phyloP scores from a whole-genome alignment of 2,329 filamentous ascomycete genomes.

The Fusarium sulawesiense region DNA sequence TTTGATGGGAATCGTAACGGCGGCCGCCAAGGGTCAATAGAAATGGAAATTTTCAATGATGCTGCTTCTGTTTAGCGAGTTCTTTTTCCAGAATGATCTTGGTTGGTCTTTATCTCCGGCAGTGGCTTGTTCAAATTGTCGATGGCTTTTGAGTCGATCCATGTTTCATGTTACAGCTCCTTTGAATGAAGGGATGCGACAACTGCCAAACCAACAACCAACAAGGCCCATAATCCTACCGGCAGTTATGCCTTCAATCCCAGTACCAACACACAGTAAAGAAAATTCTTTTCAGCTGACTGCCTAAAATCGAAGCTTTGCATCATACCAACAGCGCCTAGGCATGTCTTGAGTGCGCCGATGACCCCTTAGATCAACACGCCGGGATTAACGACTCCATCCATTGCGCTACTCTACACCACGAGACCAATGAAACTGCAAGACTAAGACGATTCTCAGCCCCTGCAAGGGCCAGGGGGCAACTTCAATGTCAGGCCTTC shows the following conservation, averaged over 20 bases:
- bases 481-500: slow-evolving; percentile 13
- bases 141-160: not conserved
- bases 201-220: not conserved
- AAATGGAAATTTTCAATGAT: slow-evolving; percentile 12
- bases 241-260: not conserved
- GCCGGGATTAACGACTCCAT: slow-evolving; percentile 14
- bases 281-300: not conserved
- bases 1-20: slow-evolving; percentile 8
- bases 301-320: not conserved
- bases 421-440: slow-evolving; percentile 21
- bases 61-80: slow-evolving; percentile 1
- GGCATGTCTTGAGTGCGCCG: slow-evolving; percentile 2
- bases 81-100: not conserved
- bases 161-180: slow-evolving; percentile 18
- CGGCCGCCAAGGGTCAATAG: slow-evolving; percentile 7
- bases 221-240: not conserved
- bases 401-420: not conserved
- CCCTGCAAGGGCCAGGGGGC: slow-evolving; percentile 24
- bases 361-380: slow-evolving; percentile 25
- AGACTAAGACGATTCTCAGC: slow-evolving; percentile 10
- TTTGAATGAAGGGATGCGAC: not conserved
- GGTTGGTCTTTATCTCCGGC: slow-evolving; percentile 19
- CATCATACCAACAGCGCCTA: slow-evolving; percentile 1
- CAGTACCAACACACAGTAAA: not conserved
- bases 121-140: not conserved